phyloP scores from a whole-genome alignment of 2,329 filamentous ascomycete genomes.

The Dactylellina sp. region DNA sequence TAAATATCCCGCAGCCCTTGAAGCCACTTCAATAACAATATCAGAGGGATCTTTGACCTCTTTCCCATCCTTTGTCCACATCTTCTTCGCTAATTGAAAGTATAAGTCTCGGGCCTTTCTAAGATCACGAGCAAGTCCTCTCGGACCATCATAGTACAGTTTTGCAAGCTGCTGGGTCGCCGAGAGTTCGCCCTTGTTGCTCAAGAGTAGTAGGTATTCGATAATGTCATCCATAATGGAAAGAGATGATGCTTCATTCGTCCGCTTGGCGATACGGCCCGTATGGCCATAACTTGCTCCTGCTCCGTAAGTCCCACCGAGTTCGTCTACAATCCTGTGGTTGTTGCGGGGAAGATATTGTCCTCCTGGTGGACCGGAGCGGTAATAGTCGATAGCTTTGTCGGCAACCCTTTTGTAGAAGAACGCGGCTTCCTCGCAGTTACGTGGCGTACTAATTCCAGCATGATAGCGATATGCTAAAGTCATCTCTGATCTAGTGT shows the following conservation, averaged over 20 bases:
- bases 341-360: slow-evolving; percentile 80
- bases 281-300: slow-evolving; percentile 91
- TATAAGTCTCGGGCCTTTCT: slow-evolving; percentile 83
- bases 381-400: slow-evolving; percentile 88
- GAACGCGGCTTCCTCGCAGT: slow-evolving; percentile 83
- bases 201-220: slow-evolving; percentile 91
- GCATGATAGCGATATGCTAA: slow-evolving; percentile 85
- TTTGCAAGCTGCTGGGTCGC: slow-evolving; percentile 87
- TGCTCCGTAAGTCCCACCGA: slow-evolving; percentile 92
- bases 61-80: slow-evolving; percentile 85
- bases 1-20: slow-evolving; percentile 84
- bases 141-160: slow-evolving; percentile 87
- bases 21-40: slow-evolving; percentile 71
- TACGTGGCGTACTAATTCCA: slow-evolving; percentile 85
- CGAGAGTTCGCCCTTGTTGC: slow-evolving; percentile 87
- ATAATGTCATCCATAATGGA: slow-evolving; percentile 92
- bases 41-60: slow-evolving; percentile 78
- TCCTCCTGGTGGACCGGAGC: slow-evolving; percentile 90
- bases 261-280: slow-evolving; percentile 78
- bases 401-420: slow-evolving; percentile 96
- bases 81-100: slow-evolving; percentile 79
- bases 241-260: slow-evolving; percentile 80
- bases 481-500: slow-evolving; percentile 91
- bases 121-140: slow-evolving; percentile 78
- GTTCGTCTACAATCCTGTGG: slow-evolving; percentile 87